These are phyloP conservation scores for Acacia melanoxylon DNA, from an alignment of 306 rosid species.

Conservation along the genomic window DNA sequence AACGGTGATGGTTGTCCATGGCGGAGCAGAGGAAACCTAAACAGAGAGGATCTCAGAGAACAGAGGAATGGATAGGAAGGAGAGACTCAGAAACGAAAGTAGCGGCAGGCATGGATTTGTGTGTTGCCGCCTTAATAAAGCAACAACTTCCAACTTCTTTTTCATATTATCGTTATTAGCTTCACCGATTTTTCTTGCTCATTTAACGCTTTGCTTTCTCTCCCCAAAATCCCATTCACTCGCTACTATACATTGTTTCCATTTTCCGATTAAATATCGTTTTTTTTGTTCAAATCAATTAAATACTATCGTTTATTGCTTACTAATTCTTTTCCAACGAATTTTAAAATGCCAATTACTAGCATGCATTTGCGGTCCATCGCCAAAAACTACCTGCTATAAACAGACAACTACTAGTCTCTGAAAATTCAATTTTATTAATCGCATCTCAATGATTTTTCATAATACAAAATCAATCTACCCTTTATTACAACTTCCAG, in stretches of 20 bases:
- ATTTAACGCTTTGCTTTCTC: slow-evolving; percentile 36
- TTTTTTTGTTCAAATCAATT: background rate
- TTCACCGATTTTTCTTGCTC: slow-evolving; percentile 48
- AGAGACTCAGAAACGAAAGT: slow-evolving; percentile 22
- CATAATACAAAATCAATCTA: background rate
- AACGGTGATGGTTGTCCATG: slow-evolving; percentile 35
- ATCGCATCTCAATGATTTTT: background rate
- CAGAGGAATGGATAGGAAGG: background rate
- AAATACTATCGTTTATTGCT: background rate
- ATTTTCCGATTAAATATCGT: background rate
- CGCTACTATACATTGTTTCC: background rate
- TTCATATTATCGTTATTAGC: slow-evolving; percentile 12
- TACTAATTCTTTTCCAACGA: background rate
- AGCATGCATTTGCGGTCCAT: background rate
- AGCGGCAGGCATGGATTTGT: slow-evolving; percentile 52
- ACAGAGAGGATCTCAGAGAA: slow-evolving; percentile 29
- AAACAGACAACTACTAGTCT: background rate
- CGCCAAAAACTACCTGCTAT: background rate
- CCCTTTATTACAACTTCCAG: background rate
- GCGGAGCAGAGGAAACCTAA: slow-evolving; percentile 16
- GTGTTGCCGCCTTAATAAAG: slow-evolving; percentile 28
- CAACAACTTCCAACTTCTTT: background rate
- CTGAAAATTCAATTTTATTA: background rate
- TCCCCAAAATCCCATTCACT: background rate
- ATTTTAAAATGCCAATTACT: background rate